phyloP scores from a whole-genome alignment of 208 protist genomes.

The Acanthamoeba castellanii region DNA sequence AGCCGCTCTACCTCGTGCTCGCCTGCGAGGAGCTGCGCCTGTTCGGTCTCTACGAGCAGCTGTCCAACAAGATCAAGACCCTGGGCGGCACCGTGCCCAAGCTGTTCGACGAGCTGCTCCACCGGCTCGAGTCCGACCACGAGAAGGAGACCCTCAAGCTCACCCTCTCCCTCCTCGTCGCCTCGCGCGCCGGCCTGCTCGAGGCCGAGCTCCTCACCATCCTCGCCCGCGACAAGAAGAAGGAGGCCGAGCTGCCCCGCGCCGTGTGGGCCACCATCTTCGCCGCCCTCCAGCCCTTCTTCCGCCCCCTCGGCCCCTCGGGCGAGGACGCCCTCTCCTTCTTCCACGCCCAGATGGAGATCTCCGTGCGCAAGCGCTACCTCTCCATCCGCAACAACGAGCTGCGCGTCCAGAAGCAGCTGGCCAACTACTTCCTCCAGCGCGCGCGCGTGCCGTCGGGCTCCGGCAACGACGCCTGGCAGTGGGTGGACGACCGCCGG shows the following conservation, averaged over 20 bases:
- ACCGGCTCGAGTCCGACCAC: conserved; percentile 78
- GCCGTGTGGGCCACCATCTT: conserved; percentile 76
- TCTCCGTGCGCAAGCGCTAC: conserved; percentile 79
- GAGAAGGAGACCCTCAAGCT: conserved; percentile 75
- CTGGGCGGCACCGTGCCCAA: conserved; percentile 76
- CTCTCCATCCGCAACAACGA: conserved; percentile 34
- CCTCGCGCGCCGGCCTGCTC: conserved; percentile 22
- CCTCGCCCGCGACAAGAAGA: conserved; percentile 58
- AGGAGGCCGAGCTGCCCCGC: conserved; percentile 66
- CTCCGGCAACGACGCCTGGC: not conserved
- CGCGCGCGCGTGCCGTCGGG: not conserved
- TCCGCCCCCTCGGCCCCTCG: conserved; percentile 43
- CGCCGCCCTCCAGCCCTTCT: conserved; percentile 71
- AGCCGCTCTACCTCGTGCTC: conserved; percentile 84
- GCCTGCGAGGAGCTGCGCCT: conserved; percentile 84
- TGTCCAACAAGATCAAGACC: conserved; percentile 81
- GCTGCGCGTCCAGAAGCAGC: conserved; percentile 71
- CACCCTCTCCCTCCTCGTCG: conserved; percentile 44
- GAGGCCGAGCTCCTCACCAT: conserved; percentile 64
- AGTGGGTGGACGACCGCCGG: not conserved
- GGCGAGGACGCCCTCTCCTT: conserved; percentile 70
- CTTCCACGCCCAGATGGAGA: conserved; percentile 80
- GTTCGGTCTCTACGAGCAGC: conserved; percentile 84
- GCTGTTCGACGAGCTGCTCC: conserved; percentile 81
- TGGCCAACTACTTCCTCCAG: conserved; percentile 75